phyloP scores from a whole-genome alignment of 371 early-diverging fungal species.

The Mortierella sp. region DNA sequence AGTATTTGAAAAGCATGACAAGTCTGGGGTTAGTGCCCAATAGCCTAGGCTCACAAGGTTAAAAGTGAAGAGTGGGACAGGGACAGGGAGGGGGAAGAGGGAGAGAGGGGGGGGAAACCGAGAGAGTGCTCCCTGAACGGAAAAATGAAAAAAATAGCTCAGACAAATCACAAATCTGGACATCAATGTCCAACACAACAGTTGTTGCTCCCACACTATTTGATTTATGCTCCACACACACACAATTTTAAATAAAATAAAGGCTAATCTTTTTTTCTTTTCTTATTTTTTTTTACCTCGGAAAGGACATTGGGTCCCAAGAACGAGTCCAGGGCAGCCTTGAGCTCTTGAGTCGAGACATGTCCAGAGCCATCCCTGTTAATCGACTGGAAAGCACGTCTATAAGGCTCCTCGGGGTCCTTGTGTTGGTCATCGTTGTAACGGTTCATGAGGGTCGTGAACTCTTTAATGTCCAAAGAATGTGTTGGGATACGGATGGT shows the following conservation, averaged over 20 bases:
- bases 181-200: constrained; percentile 19
- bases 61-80: not conserved
- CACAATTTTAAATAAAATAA: too few relatives aligned
- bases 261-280: not conserved
- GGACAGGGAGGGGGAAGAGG: not conserved
- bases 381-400: constrained; percentile 34
- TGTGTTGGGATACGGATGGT: constrained; percentile 35
- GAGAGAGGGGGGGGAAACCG: not conserved
- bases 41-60: not conserved
- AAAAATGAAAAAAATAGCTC: not conserved
- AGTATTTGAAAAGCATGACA: not conserved
- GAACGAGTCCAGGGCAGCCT: constrained; percentile 20
- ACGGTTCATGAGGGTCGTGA: constrained; percentile 23
- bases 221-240: too few relatives aligned
- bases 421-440: constrained; percentile 24
- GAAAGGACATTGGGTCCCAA: constrained; percentile 35
- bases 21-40: not conserved
- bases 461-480: constrained; percentile 19
- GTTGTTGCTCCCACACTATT: constrained; percentile 1
- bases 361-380: constrained; percentile 39
- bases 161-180: constrained; percentile 17
- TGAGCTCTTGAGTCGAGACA: constrained; percentile 34
- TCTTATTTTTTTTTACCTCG: constrained; percentile 15
- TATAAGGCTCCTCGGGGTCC: constrained; percentile 42
- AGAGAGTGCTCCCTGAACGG: not conserved